These are phyloP conservation scores for Protostelium mycophagum DNA, from an alignment of 78 protist genomes.

Conservation along the genomic window DNA sequence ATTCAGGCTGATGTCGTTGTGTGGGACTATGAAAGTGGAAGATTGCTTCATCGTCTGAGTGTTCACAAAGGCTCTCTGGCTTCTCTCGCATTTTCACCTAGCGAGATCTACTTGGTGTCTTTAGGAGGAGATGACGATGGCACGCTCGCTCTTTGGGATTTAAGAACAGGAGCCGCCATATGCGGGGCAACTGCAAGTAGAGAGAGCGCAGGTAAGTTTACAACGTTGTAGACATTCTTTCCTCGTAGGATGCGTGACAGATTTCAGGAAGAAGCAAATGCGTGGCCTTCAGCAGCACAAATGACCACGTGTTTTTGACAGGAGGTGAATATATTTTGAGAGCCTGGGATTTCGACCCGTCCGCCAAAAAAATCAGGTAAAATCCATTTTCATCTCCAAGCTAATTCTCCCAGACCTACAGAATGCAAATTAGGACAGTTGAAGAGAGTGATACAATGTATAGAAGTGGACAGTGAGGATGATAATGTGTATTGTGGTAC, in stretches of 20 bases:
- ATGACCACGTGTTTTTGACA: slow-evolving; percentile 30
- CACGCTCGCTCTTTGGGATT: slow-evolving; percentile 64
- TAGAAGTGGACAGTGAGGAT: slow-evolving; percentile 26
- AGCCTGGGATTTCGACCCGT: slow-evolving; percentile 55
- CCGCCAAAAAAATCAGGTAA: slow-evolving; percentile 42
- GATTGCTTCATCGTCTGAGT: slow-evolving; percentile 36
- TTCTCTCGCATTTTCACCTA: slow-evolving; percentile 52
- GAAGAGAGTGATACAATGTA: slow-evolving; percentile 8
- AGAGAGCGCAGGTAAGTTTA: slow-evolving; percentile 20
- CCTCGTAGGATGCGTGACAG: too few relatives aligned
- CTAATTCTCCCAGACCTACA: not conserved
- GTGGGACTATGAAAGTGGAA: slow-evolving; percentile 40
- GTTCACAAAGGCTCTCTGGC: slow-evolving; percentile 65
- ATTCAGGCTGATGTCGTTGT: slow-evolving; percentile 43
- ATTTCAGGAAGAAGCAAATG: too few relatives aligned
- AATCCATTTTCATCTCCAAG: not conserved
- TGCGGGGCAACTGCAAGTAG: slow-evolving; percentile 48
- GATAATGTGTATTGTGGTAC: slow-evolving; percentile 46
- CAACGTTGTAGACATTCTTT: not conserved
- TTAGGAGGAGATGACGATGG: slow-evolving; percentile 81
- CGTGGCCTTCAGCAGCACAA: slow-evolving; percentile 10
- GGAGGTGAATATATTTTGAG: slow-evolving; percentile 36
- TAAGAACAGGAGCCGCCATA: slow-evolving; percentile 50
- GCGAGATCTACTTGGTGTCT: slow-evolving; percentile 57
- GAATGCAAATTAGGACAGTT: not conserved